These are phyloP conservation scores for Eucalyptus guilfoylei DNA, from an alignment of 345 rosid genomes.

Conservation along the genomic window DNA sequence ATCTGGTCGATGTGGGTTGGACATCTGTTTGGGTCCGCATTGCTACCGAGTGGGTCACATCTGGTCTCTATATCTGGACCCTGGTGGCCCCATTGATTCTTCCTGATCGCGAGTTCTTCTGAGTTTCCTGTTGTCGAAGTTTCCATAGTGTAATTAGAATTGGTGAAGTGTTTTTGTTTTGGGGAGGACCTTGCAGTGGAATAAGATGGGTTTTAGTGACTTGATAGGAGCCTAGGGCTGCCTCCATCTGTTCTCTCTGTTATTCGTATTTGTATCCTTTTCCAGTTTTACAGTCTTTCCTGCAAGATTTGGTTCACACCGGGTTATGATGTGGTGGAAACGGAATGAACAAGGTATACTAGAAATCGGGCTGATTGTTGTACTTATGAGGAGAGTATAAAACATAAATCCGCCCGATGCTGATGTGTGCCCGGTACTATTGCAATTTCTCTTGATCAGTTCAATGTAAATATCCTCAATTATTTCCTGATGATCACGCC, in stretches of 20 bases:
- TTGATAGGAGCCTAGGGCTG: neutral
- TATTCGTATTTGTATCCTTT: neutral
- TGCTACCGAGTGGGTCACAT: slow-evolving; percentile 85
- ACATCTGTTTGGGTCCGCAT: slow-evolving; percentile 96
- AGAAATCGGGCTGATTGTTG: neutral
- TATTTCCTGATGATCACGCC: neutral
- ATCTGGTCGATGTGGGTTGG: slow-evolving; percentile 91
- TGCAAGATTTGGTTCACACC: neutral
- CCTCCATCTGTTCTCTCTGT: neutral
- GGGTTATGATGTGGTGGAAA: neutral
- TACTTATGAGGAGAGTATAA: neutral
- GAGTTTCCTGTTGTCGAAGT: neutral
- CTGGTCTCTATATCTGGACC: slow-evolving; percentile 63
- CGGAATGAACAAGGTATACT: neutral
- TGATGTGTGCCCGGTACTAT: neutral
- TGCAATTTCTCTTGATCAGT: neutral
- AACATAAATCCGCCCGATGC: neutral
- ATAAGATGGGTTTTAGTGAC: neutral
- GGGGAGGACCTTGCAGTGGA: neutral
- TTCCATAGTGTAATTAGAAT: neutral
- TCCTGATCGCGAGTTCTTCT: slow-evolving; percentile 66
- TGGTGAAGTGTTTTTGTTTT: neutral
- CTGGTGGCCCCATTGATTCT: slow-evolving; percentile 57
- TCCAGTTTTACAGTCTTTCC: neutral
- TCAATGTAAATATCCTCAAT: neutral